Conservation (phyloP, 139 green algal species). For the Micractinium sp. region DNA sequence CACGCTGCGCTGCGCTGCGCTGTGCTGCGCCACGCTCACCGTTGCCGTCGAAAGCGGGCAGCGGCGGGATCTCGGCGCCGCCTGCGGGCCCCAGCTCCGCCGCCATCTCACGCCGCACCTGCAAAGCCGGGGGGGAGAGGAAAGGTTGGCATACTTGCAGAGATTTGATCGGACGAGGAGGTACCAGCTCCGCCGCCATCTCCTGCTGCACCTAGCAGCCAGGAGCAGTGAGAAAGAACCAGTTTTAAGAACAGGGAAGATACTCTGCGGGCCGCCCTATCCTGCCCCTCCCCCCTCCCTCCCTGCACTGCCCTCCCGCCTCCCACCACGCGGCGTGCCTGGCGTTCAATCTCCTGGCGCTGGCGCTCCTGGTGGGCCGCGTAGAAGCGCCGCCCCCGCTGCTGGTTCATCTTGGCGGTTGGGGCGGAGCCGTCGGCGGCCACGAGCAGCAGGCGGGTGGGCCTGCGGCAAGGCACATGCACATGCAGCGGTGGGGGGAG, state of each 20-base stretch:
- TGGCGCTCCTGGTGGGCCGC: conserved; percentile 74
- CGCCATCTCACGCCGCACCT: conserved; percentile 69
- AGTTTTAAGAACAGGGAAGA: too few species aligned
- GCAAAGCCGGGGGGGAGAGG: not conserved
- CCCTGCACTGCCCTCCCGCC: conserved; percentile 31
- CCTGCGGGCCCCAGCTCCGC: conserved; percentile 44
- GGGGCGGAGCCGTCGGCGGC: conserved; percentile 84
- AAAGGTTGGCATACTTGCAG: too few species aligned
- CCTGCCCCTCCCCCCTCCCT: conserved; percentile 32
- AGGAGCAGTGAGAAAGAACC: too few species aligned
- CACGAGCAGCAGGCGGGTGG: conserved; percentile 51
- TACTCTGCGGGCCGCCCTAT: too few species aligned
- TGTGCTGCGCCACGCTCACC: not conserved
- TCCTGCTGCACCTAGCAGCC: too few species aligned
- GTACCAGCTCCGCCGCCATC: too few species aligned
- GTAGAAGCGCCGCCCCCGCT: conserved; percentile 86
- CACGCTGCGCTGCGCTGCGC: too few species aligned
- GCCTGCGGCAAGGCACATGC: too few species aligned
- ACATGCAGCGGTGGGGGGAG: too few species aligned
- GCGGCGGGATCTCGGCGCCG: conserved; percentile 42
- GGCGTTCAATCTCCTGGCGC: conserved; percentile 59
- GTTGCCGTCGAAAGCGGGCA: conserved; percentile 80
- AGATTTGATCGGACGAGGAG: too few species aligned
- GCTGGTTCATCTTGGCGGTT: conserved; percentile 93
- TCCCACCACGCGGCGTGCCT: too few species aligned